Base-by-base conservation (phyloP, 371 early-diverging fungal genomes). In the Dichotomocladium elegans region DNA sequence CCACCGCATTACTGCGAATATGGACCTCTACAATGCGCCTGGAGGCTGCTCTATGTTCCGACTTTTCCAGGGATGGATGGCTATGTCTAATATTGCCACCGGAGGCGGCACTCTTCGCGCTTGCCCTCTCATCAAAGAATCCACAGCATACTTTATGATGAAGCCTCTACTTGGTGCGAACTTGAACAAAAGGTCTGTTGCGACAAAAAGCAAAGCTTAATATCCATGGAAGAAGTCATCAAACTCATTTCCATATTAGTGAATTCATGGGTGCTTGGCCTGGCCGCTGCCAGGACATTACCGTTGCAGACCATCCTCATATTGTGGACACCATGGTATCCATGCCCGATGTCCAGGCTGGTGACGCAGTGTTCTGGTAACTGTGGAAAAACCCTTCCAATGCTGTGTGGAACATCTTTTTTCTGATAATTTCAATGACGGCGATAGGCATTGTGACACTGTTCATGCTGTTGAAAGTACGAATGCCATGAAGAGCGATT, bases 21-120 rank as follows among this genome's bases (percentile, higher is more conserved):
- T 68, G 74, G 66, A 70, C 31, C 47, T 68, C 4, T 74, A 74
- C 17, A 49, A 66, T 37, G 48, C 60, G 21, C 53, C 60, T 35
- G 68, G 64, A 22, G 68, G 71, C 5, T 64, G 69, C 24, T 71
- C 69, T n/a, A 69, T 74, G 40, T 74, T 70, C 47, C 53, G 74
- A 19, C 61, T 58, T 17, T 68, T 74, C 42, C 74, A 74, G 60
- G 74, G 74, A 11, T 74, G 74, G 71, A 24, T 74, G 11, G 65
- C 71, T 10, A 58, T 74, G n/a, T 61, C 64, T 6, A 52, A 61
- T 6, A 68, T 71, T 21, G 51, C 50, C 11, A 58, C 64, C 10
- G 59, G 57, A n/a, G 60, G 66, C 26, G 71, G 71, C 2, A 66
- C 66, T n/a, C 57, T 74, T 26, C 66, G 64, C 21, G 66, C 68